A percentile compares a stretch with the other conserved stretches of the same genome.
Conservation (phyloP, 2,329 filamentous ascomycete species). For the Colletotrichum shisoi region DNA sequence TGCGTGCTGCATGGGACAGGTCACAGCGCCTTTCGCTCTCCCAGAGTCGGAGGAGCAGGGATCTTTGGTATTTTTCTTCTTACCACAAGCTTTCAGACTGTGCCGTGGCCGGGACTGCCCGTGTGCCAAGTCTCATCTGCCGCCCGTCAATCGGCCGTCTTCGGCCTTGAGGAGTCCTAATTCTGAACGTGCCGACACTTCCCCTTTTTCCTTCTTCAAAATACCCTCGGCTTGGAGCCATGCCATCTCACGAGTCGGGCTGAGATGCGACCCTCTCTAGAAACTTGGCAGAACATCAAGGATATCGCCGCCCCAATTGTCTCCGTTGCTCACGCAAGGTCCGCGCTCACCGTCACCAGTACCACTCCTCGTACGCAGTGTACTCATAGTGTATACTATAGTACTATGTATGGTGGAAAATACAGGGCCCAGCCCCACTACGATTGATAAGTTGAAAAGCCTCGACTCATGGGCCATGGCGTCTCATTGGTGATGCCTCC, state of each 20-base stretch:
- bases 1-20: conserved; percentile 3
- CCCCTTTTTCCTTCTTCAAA: not conserved
- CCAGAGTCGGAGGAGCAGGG: not conserved
- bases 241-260: not conserved
- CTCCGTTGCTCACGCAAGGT: not conserved
- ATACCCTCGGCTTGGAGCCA: not conserved
- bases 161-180: not conserved
- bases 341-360: not conserved
- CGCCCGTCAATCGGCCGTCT: conserved; percentile 15
- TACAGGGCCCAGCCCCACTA: not conserved
- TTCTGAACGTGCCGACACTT: too few relatives aligned
- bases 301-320: not conserved
- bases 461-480: conserved; percentile 21
- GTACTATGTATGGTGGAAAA: too few relatives aligned
- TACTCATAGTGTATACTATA: too few relatives aligned
- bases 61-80: not conserved
- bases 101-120: conserved; percentile 11
- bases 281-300: not conserved
- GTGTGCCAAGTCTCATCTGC: conserved; percentile 33
- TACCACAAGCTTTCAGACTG: conserved; percentile 15
- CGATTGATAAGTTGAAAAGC: conserved; percentile 28
- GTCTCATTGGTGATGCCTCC: not conserved
- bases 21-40: not conserved
- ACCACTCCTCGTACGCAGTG: not conserved
- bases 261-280: too few relatives aligned